Conservation (phyloP, 1,139 yeast genomes). For the Pichia kudriavzevii region DNA sequence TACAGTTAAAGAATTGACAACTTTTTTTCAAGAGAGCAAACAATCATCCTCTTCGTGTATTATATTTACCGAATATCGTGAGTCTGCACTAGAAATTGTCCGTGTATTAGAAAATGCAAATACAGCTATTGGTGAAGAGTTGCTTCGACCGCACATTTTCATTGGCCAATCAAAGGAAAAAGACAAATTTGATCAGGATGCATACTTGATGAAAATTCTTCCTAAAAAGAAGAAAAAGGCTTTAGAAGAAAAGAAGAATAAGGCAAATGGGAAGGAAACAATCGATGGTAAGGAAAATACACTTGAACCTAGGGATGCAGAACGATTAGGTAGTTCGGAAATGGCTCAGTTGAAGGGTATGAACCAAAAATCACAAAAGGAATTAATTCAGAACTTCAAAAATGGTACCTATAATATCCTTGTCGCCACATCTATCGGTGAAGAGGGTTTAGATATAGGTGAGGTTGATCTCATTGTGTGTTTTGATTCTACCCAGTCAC, state of each 20-base stretch:
- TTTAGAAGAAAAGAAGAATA: constrained; percentile 26
- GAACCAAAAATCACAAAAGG: constrained; percentile 68
- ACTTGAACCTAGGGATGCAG: constrained; percentile 15
- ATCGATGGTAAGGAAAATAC: constrained; percentile 13
- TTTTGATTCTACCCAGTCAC: constrained; percentile 88
- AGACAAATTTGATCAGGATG: constrained; percentile 54
- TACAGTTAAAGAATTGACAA: constrained; percentile 47
- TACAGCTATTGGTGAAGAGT: constrained; percentile 7
- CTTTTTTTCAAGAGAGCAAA: constrained; percentile 40
- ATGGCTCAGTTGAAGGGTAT: constrained; percentile 51
- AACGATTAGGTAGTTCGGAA: constrained; percentile 39
- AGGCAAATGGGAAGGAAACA: constrained; percentile 7
- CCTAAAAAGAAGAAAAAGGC: constrained; percentile 33
- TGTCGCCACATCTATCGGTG: constrained; percentile 96
- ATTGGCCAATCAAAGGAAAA: constrained; percentile 73
- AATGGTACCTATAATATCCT: constrained; percentile 65
- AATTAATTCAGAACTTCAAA: constrained; percentile 66
- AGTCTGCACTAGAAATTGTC: constrained; percentile 82
- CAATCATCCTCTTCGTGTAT: constrained; percentile 53
- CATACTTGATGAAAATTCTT: constrained; percentile 34
- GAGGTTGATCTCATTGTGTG: constrained; percentile 92
- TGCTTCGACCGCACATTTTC: constrained; percentile 72
- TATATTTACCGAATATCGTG: constrained; percentile 80
- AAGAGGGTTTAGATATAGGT: constrained; percentile 97
- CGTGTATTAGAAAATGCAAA: constrained; percentile 46